Conservation (phyloP, 2,329 filamentous ascomycete species). For the Ceratocystis eucalypticola region DNA sequence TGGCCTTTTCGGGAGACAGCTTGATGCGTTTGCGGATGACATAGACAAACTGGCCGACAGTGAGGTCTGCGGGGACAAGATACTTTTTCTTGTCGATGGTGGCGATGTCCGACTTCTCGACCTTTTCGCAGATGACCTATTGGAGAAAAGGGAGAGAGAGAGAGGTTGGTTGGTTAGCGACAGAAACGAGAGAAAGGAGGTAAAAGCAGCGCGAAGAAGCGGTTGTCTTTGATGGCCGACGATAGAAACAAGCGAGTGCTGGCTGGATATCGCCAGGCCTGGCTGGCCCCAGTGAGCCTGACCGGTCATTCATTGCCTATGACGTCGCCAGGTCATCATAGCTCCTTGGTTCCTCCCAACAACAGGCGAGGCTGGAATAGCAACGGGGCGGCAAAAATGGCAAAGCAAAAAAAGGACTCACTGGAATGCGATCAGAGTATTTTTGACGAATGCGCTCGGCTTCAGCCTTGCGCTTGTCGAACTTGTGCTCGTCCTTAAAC, state of each 20-base stretch:
- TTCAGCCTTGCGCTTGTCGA: constrained; percentile 99
- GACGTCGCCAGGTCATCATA: constrained; percentile 8
- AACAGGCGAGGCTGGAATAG: too few relatives aligned
- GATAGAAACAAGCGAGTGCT: too few relatives aligned
- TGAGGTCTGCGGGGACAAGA: constrained; percentile 90
- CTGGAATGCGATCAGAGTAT: constrained; percentile 95
- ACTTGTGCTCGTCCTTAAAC: constrained; percentile 99
- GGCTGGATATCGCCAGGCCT: too few relatives aligned
- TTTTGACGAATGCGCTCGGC: constrained; percentile 98
- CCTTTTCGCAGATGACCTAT: constrained; percentile 98
- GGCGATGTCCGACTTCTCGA: constrained; percentile 97
- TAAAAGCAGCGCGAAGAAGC: background rate
- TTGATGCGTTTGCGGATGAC: constrained; percentile 99
- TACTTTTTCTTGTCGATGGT: constrained; percentile 99
- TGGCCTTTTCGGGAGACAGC: constrained; percentile 97
- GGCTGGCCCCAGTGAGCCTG: too few relatives aligned
- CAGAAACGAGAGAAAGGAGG: background rate
- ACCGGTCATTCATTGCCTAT: background rate
- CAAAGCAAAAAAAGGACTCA: constrained; percentile 40
- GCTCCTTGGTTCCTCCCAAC: background rate
- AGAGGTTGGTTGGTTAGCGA: background rate
- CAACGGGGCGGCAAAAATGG: constrained; percentile 9
- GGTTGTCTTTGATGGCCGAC: too few relatives aligned
- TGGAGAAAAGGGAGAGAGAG: constrained; percentile 2
- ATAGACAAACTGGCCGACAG: constrained; percentile 98